Percentiles rank a stretch among this genome's conserved stretches.
These are phyloP conservation scores for Ogataea zsoltii DNA, from an alignment of 805 yeast genomes.

Conservation along the genomic window DNA sequence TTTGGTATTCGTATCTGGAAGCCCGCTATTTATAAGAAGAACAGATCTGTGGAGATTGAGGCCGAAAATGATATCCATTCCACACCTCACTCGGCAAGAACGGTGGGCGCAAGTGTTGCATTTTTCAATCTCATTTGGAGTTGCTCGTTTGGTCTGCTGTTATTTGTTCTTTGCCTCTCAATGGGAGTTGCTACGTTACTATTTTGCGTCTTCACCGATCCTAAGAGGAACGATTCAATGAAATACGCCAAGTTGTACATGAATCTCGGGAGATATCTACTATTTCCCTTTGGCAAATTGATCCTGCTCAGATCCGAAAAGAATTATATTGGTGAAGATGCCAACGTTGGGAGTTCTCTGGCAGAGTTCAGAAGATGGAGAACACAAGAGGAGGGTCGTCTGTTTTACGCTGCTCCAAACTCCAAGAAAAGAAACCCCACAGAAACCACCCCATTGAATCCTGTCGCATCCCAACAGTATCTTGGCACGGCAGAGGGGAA, in stretches of 20 bases:
- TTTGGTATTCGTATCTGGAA: constrained; percentile 99
- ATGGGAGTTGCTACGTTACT: constrained; percentile 49
- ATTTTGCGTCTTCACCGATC: constrained; percentile 45
- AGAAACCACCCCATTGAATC: constrained; percentile 22
- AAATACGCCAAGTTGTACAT: constrained; percentile 63
- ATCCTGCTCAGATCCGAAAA: constrained; percentile 77
- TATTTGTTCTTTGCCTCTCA: constrained; percentile 53
- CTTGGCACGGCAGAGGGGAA: neutral
- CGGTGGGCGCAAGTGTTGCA: constrained; percentile 60
- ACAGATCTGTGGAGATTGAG: constrained; percentile 84
- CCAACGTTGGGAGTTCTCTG: constrained; percentile 80
- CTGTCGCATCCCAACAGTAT: constrained; percentile 3
- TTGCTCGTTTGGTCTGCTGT: constrained; percentile 64
- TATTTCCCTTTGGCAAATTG: constrained; percentile 88
- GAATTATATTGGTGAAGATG: constrained; percentile 82
- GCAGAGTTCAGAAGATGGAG: constrained; percentile 91
- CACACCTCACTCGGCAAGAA: constrained; percentile 47
- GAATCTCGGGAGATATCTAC: constrained; percentile 67
- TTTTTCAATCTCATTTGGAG: constrained; percentile 76
- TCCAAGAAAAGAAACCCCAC: constrained; percentile 15
- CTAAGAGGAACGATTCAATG: constrained; percentile 46
- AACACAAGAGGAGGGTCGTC: constrained; percentile 68
- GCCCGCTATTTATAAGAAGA: constrained; percentile 92
- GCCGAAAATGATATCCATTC: constrained; percentile 95
- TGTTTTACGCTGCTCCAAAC: constrained; percentile 74